Evolutionary conservation across 1,284 basidiomycete genomes (phyloP).

Genomic region (Cerrena zonata): DNA sequence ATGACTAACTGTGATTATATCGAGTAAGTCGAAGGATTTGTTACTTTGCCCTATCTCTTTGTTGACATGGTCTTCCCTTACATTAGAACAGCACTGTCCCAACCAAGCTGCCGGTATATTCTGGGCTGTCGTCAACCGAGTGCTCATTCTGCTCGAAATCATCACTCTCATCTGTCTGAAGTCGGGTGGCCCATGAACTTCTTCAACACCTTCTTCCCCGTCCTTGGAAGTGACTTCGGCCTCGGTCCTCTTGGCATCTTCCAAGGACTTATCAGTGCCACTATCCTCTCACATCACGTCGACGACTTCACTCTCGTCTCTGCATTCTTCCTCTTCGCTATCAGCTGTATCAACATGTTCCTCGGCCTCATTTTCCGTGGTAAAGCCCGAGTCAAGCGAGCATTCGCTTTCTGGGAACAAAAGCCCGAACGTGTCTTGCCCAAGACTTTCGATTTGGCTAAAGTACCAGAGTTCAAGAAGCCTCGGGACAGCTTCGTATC

Average conservation of each 20-base stretch:
- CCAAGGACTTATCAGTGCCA: slow-evolving; percentile 78
- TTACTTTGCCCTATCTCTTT: slow-evolving; percentile 1
- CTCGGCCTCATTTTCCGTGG: slow-evolving; percentile 71
- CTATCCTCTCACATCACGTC: slow-evolving; percentile 79
- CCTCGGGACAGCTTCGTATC: slow-evolving; percentile 34
- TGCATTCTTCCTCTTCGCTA: slow-evolving; percentile 78
- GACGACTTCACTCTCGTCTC: slow-evolving; percentile 82
- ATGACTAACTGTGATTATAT: slow-evolving; percentile 71
- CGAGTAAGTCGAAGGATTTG: slow-evolving; percentile 45
- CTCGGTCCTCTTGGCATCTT: slow-evolving; percentile 81
- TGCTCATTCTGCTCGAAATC: slow-evolving; percentile 79
- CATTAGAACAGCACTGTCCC: slow-evolving; percentile 72
- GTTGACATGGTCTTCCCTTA: slow-evolving; percentile 10
- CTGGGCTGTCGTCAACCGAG: slow-evolving; percentile 79
- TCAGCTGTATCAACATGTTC: slow-evolving; percentile 79
- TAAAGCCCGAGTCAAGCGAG: slow-evolving; percentile 55
- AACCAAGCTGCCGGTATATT: slow-evolving; percentile 84
- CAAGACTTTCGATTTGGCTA: slow-evolving; percentile 37
- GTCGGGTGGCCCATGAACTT: slow-evolving; percentile 69
- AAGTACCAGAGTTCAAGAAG: slow-evolving; percentile 39
- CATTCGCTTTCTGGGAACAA: slow-evolving; percentile 60
- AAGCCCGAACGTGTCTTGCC: slow-evolving; percentile 56
- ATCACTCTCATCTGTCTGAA: slow-evolving; percentile 77
- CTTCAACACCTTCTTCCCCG: slow-evolving; percentile 79
- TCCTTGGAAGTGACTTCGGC: slow-evolving; percentile 75